phyloP scores from a whole-genome alignment of 345 rosid genomes.

The Salix purpurea region DNA sequence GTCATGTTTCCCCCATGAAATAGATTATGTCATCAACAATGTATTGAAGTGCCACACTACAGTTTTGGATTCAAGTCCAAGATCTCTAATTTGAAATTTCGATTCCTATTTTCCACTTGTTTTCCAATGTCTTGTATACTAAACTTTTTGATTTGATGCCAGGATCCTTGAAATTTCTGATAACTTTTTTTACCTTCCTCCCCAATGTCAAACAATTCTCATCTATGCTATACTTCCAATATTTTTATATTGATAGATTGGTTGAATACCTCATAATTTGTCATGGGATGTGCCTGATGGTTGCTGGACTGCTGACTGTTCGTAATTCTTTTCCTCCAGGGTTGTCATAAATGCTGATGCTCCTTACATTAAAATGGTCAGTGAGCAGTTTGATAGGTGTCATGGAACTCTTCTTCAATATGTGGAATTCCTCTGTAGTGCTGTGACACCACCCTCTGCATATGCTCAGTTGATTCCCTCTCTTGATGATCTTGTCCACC shows the following conservation, averaged over 20 bases:
- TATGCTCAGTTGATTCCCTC: slow-evolving; percentile 83
- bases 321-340: slow-evolving; percentile 42
- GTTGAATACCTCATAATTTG: neutral
- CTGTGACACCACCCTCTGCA: slow-evolving; percentile 66
- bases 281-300: neutral
- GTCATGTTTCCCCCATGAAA: no score
- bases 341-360: slow-evolving; percentile 89
- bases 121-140: no score
- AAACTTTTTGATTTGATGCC: no score
- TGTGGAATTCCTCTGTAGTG: slow-evolving; percentile 88
- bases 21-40: no score
- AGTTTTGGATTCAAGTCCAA: no score
- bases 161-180: no score
- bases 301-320: neutral
- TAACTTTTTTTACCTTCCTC: no score
- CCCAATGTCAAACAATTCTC: no score
- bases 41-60: no score
- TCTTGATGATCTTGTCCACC: slow-evolving; percentile 78
- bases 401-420: slow-evolving; percentile 99
- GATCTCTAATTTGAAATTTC: no score
- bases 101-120: no score
- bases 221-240: no score
- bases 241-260: neutral
- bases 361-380: slow-evolving; percentile 97
- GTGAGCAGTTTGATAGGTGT: slow-evolving; percentile 96